A percentile compares a stretch with the other conserved stretches of the same genome.
These are phyloP conservation scores for Cystoderma amianthinum DNA, from an alignment of 768 basidiomycete species.

Conservation along the genomic window DNA sequence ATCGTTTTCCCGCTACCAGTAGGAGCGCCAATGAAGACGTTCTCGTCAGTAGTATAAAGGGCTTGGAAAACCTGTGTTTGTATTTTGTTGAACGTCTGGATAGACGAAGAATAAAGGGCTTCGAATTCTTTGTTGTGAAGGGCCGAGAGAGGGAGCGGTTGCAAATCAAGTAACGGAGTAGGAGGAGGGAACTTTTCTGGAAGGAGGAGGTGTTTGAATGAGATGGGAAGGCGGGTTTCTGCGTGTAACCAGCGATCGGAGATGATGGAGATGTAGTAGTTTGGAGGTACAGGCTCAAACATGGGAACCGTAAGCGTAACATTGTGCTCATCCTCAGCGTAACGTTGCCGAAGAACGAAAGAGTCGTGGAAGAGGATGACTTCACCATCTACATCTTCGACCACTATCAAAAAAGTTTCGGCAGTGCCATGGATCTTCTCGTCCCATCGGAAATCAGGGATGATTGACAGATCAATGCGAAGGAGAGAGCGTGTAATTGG, in stretches of 20 bases:
- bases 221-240: slow-evolving; percentile 90
- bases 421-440: slow-evolving; percentile 85
- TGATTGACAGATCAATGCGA: slow-evolving; percentile 87
- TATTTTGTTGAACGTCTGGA: slow-evolving; percentile 95
- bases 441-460: slow-evolving; percentile 98
- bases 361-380: slow-evolving; percentile 92
- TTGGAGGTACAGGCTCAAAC: slow-evolving; percentile 95
- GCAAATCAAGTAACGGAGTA: slow-evolving; percentile 89
- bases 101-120: slow-evolving; percentile 70
- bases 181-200: slow-evolving; percentile 95
- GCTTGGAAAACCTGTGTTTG: slow-evolving; percentile 99
- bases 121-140: slow-evolving; percentile 94
- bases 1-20: slow-evolving; percentile 97
- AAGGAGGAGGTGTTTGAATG: slow-evolving; percentile 96
- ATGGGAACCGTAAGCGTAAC: slow-evolving; percentile 94
- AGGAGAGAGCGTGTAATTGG: slow-evolving; percentile 93
- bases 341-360: slow-evolving; percentile 87
- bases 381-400: slow-evolving; percentile 97
- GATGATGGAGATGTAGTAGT: slow-evolving; percentile 93
- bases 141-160: slow-evolving; percentile 82
- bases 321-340: slow-evolving; percentile 90
- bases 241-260: slow-evolving; percentile 96
- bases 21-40: slow-evolving; percentile 93
- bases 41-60: slow-evolving; percentile 92
- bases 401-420: slow-evolving; percentile 89